These are phyloP conservation scores for Trypanosoma cruzi DNA, from an alignment of 208 protist genomes.

Conservation along the genomic window DNA sequence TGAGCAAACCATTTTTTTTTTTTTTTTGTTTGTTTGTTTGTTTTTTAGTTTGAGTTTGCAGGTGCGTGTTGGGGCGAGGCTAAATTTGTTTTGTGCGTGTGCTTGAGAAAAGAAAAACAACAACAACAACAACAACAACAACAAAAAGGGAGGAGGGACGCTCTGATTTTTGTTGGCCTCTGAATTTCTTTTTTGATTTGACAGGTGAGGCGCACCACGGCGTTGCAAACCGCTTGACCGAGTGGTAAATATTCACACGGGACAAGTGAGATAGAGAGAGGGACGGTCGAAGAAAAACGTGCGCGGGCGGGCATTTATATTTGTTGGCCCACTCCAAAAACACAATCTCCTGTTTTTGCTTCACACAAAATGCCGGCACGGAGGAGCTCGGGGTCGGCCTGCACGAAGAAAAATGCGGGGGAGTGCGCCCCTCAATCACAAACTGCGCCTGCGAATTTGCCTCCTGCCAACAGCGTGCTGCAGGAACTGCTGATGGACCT, in stretches of 20 bases:
- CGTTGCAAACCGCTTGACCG: too few relatives aligned
- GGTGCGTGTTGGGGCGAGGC: background rate
- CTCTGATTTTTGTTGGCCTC: too few relatives aligned
- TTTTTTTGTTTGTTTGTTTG: background rate
- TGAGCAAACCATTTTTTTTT: background rate
- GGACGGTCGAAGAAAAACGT: too few relatives aligned
- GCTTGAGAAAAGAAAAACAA: too few relatives aligned
- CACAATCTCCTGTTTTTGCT: background rate
- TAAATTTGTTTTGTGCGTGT: background rate
- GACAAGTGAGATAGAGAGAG: too few relatives aligned
- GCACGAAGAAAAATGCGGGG: background rate
- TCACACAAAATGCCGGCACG: conserved; percentile 1
- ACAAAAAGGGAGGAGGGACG: background rate
- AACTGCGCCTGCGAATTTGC: background rate
- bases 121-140: too few relatives aligned
- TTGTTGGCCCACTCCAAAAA: too few relatives aligned
- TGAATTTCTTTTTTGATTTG: too few relatives aligned
- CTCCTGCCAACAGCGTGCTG: conserved; percentile 19
- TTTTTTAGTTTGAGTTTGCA: background rate
- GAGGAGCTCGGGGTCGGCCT: background rate
- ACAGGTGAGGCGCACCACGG: too few relatives aligned
- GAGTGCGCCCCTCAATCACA: background rate
- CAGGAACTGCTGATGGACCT: conserved; percentile 49
- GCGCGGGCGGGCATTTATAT: too few relatives aligned
- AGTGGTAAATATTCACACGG: too few relatives aligned